Evolutionary conservation across 2,329 filamentous ascomycete genomes (phyloP).

Genomic region (Alternaria sp.): DNA sequence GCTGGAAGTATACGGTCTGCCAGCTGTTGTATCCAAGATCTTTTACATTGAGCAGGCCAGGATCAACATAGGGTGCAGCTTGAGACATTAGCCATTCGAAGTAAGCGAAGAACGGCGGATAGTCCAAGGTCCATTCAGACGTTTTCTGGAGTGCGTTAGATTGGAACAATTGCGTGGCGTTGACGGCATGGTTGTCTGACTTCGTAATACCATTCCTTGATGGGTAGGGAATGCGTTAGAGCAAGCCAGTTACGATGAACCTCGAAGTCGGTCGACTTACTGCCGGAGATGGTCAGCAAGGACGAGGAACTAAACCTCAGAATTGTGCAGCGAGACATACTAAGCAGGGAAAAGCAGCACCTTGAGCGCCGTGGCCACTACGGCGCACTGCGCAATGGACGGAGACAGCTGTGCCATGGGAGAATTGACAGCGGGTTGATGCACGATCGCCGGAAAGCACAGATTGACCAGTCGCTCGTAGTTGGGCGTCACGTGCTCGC

Average conservation of each 20-base stretch:
- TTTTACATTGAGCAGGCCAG: slow-evolving; percentile 79
- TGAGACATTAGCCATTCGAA: slow-evolving; percentile 95
- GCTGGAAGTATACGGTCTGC: slow-evolving; percentile 93
- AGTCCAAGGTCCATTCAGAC: slow-evolving; percentile 99
- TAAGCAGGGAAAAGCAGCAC: slow-evolving; percentile 92
- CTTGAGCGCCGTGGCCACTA: slow-evolving; percentile 88
- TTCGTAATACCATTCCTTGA: slow-evolving; percentile 94
- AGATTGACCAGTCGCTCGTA: slow-evolving; percentile 20
- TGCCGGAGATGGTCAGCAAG: slow-evolving; percentile 52
- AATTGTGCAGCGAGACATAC: slow-evolving; percentile 62
- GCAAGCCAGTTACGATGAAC: slow-evolving; percentile 99
- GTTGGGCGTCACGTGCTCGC: slow-evolving; percentile 24
- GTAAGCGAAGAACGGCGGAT: slow-evolving; percentile 96
- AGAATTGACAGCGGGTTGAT: slow-evolving; percentile 27
- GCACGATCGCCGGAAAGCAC: slow-evolving; percentile 27
- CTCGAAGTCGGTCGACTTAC: slow-evolving; percentile 98
- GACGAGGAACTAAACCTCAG: neutral
- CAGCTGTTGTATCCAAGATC: slow-evolving; percentile 88
- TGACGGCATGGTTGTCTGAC: slow-evolving; percentile 44
- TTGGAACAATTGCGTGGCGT: neutral
- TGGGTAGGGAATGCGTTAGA: slow-evolving; percentile 86
- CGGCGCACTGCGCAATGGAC: slow-evolving; percentile 84
- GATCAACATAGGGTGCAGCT: slow-evolving; percentile 76
- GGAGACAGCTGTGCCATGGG: slow-evolving; percentile 82
- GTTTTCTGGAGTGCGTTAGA: slow-evolving; percentile 65